Conservation (phyloP, 805 yeast genomes). For the Candida vaughaniae region DNA sequence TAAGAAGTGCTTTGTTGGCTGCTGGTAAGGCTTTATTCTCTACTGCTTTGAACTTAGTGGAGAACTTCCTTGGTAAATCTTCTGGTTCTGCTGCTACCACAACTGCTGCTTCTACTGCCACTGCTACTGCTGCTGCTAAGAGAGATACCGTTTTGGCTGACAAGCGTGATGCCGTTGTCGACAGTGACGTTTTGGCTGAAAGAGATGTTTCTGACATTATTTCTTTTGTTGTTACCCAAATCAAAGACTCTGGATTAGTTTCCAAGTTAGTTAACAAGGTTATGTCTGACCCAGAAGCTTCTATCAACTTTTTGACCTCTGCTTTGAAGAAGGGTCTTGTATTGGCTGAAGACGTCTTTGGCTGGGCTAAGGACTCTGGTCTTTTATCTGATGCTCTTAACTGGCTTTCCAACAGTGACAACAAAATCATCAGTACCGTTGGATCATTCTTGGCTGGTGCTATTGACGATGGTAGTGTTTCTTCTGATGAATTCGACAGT, state of each 20-base stretch:
- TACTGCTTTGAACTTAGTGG: conserved; percentile 30
- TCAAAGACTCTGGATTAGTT: conserved; percentile 36
- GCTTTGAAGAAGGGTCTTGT: conserved; percentile 34
- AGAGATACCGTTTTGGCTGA: conserved; percentile 13
- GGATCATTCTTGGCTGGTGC: conserved; percentile 25
- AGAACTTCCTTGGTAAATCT: conserved; percentile 14
- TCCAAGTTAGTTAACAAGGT: conserved; percentile 30
- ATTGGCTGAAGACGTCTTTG: conserved; percentile 32
- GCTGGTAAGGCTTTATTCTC: conserved; percentile 34
- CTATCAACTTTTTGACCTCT: conserved; percentile 31
- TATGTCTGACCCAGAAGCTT: conserved; percentile 35
- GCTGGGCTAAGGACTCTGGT: conserved; percentile 39
- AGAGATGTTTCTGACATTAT: conserved; percentile 34
- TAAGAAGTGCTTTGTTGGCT: conserved; percentile 31
- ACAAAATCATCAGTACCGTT: conserved; percentile 13
- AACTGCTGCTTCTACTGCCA: conserved; percentile 17
- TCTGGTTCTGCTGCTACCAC: conserved; percentile 16
- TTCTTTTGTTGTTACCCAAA: conserved; percentile 24
- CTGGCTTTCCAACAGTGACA: conserved; percentile 26
- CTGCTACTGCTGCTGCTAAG: conserved; percentile 12
- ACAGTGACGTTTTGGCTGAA: conserved; percentile 32
- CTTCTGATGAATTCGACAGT: conserved; percentile 16
- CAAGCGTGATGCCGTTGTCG: conserved; percentile 16
- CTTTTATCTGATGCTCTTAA: conserved; percentile 26
- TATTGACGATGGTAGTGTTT: conserved; percentile 24